phyloP scores from a whole-genome alignment of 257 asterid species.

The Plantago ovata region DNA sequence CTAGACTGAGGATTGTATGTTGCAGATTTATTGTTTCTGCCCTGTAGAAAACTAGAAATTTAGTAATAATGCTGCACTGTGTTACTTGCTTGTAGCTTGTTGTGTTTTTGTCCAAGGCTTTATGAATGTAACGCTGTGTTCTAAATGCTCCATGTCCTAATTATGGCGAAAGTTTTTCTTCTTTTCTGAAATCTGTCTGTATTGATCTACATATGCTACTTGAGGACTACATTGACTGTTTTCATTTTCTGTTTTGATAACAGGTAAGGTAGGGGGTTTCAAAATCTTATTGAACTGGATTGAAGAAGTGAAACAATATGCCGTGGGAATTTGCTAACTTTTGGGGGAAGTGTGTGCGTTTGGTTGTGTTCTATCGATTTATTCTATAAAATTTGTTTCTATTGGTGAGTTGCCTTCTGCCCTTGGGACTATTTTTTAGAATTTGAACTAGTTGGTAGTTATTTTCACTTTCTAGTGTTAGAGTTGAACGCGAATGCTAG shows the following conservation, averaged over 20 bases:
- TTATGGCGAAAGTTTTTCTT: not conserved
- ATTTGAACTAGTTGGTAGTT: not conserved
- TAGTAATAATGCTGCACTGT: too few relatives aligned
- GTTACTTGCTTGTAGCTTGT: too few relatives aligned
- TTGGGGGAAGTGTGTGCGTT: constrained; percentile 55
- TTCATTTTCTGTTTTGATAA: not conserved
- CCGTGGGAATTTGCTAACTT: constrained; percentile 64
- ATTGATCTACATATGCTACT: not conserved
- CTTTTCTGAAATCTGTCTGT: not conserved
- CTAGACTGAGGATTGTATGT: too few relatives aligned
- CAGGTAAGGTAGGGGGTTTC: constrained; percentile 31
- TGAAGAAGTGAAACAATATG: constrained; percentile 53
- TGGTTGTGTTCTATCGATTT: constrained; percentile 62
- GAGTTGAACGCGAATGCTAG: not conserved
- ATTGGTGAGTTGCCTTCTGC: constrained; percentile 41
- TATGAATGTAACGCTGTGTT: too few relatives aligned
- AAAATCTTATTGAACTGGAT: constrained; percentile 19
- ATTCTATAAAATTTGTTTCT: constrained; percentile 49
- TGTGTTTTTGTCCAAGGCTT: too few relatives aligned
- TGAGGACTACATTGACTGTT: not conserved
- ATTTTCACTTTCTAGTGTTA: not conserved
- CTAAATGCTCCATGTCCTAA: too few relatives aligned
- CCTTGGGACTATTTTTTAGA: not conserved
- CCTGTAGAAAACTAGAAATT: too few relatives aligned
- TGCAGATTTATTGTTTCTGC: too few relatives aligned